Conservation (phyloP, 208 protist species). For the Trypanosoma melophagium region DNA sequence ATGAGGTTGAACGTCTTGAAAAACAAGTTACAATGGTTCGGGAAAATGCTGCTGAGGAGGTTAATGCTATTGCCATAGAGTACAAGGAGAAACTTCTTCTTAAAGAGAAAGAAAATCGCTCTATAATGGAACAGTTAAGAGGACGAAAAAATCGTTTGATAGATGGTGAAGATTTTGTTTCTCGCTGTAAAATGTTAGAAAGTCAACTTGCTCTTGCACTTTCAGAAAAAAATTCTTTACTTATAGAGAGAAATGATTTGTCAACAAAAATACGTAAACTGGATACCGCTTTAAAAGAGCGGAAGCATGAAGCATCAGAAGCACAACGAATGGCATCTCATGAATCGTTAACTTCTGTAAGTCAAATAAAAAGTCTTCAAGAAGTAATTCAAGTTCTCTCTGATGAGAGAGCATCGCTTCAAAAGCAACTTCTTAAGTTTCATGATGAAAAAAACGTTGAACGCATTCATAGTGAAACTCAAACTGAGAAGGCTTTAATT, state of each 20-base stretch:
- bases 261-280: constrained; percentile 54
- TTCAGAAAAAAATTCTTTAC: constrained; percentile 61
- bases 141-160: constrained; percentile 16
- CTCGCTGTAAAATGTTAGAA: constrained; percentile 61
- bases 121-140: constrained; percentile 25
- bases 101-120: constrained; percentile 47
- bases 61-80: constrained; percentile 24
- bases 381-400: constrained; percentile 33
- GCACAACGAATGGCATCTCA: constrained; percentile 31
- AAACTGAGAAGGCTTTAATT: constrained; percentile 21
- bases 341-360: constrained; percentile 20
- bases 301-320: constrained; percentile 37
- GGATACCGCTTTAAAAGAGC: constrained; percentile 43
- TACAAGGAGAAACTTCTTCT: constrained; percentile 58
- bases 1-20: constrained; percentile 79
- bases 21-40: constrained; percentile 36
- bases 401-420: constrained; percentile 27
- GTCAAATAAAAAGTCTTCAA: constrained; percentile 29
- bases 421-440: constrained; percentile 21
- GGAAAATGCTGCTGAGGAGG: constrained; percentile 30
- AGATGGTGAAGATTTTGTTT: constrained; percentile 40
- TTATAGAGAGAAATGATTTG: constrained; percentile 58
- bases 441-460: constrained; percentile 8
- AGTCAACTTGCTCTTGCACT: constrained; percentile 67
- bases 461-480: constrained; percentile 22